These are phyloP conservation scores for Babesia bigemina DNA, from an alignment of 169 alveolate species.

Conservation along the genomic window DNA sequence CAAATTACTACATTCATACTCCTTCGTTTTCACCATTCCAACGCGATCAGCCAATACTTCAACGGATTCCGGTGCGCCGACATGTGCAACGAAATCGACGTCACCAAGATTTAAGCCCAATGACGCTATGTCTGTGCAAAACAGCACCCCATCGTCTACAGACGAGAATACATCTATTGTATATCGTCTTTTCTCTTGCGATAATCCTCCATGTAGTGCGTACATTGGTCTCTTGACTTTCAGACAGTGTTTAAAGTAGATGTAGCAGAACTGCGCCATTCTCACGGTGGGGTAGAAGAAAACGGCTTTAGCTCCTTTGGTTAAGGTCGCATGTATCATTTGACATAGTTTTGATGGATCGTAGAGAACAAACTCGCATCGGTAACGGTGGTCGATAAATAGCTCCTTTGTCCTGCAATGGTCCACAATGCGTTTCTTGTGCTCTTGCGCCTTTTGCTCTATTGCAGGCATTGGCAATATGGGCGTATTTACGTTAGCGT, in stretches of 20 bases:
- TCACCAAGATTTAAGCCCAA: conserved; percentile 46
- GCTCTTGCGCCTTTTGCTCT: conserved; percentile 35
- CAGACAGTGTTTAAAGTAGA: conserved; percentile 48
- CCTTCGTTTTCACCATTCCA: background rate
- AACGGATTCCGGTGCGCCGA: conserved; percentile 46
- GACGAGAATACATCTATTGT: conserved; percentile 44
- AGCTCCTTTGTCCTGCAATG: conserved; percentile 23
- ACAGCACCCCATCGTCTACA: conserved; percentile 40
- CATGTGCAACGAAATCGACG: conserved; percentile 48
- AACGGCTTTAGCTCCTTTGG: conserved; percentile 18
- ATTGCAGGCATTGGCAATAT: background rate
- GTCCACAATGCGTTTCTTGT: conserved; percentile 7
- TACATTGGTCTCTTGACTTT: background rate
- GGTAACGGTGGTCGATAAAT: conserved; percentile 4
- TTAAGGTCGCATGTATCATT: conserved; percentile 8
- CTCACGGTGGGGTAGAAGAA: conserved; percentile 66
- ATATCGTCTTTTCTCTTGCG: conserved; percentile 56
- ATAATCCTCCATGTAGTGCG: conserved; percentile 55
- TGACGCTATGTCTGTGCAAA: conserved; percentile 50
- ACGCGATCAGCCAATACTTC: conserved; percentile 30
- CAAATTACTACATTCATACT: background rate
- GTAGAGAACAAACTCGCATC: conserved; percentile 44
- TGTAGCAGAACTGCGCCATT: conserved; percentile 65
- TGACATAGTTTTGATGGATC: conserved; percentile 34
- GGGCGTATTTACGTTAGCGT: background rate